Percentiles rank a stretch among this genome's conserved stretches.
Evolutionary conservation across 2,329 filamentous ascomycete genomes (phyloP).

Genomic region (Exophiala viscosa): DNA sequence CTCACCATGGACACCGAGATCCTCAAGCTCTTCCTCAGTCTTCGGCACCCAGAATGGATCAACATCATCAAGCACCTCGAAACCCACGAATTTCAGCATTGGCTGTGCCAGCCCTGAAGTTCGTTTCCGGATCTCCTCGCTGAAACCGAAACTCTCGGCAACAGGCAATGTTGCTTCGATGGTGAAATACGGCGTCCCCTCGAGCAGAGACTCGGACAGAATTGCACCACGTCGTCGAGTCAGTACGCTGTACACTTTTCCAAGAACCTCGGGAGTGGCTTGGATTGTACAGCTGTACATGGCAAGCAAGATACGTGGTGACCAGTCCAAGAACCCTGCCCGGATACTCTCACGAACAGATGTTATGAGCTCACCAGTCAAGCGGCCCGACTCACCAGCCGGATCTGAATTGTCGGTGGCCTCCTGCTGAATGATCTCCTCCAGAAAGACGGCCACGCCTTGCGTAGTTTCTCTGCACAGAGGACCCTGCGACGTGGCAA

Average conservation of each 20-base stretch:
- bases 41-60: constrained; percentile 98
- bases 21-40: constrained; percentile 93
- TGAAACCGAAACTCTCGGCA: constrained; percentile 92
- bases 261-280: constrained; percentile 83
- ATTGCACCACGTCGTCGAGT: constrained; percentile 87
- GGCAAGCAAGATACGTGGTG: constrained; percentile 85
- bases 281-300: constrained; percentile 99
- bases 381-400: constrained; percentile 65
- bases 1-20: constrained; percentile 89
- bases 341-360: constrained; percentile 79
- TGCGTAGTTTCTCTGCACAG: constrained; percentile 91
- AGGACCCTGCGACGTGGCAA: constrained; percentile 82
- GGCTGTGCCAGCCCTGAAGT: constrained; percentile 87
- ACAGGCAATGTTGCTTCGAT: constrained; percentile 85
- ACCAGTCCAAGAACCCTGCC: constrained; percentile 90
- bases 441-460: constrained; percentile 85
- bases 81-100: constrained; percentile 89
- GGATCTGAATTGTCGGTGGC: constrained; percentile 45
- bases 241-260: constrained; percentile 95
- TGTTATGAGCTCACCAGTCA: constrained; percentile 92
- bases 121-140: constrained; percentile 92
- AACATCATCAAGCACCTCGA: constrained; percentile 78
- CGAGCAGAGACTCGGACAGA: constrained; percentile 84
- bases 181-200: constrained; percentile 94
- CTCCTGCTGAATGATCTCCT: constrained; percentile 62